Percentiles rank a stretch among this genome's conserved stretches.
These are phyloP conservation scores for Pichia sp. DNA, from an alignment of 1,139 yeast genomes.

Conservation along the genomic window DNA sequence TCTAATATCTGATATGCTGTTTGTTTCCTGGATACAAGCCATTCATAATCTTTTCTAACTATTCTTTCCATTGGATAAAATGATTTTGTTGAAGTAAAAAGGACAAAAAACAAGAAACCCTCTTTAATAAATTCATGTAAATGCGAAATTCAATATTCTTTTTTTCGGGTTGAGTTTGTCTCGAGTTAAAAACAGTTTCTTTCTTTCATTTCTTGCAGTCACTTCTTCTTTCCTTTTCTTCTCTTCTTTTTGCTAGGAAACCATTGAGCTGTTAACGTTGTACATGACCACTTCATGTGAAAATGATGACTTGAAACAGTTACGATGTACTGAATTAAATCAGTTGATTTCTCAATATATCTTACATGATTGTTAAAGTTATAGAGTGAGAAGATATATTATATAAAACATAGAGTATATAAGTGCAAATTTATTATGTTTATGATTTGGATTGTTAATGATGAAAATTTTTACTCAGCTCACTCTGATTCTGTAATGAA, in stretches of 20 bases:
- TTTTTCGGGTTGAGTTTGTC: background rate
- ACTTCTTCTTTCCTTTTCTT: background rate
- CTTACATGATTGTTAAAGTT: background rate
- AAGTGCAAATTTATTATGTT: background rate
- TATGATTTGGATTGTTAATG: slow-evolving; percentile 24
- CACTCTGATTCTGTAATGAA: slow-evolving; percentile 31
- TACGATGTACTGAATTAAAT: background rate
- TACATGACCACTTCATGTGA: background rate
- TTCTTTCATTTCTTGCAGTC: background rate
- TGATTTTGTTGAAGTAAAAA: background rate
- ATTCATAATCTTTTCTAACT: slow-evolving; percentile 18
- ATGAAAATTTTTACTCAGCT: slow-evolving; percentile 32
- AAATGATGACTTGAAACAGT: background rate
- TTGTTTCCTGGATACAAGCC: slow-evolving; percentile 19
- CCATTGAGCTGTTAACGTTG: background rate
- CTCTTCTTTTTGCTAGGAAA: background rate
- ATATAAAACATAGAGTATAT: background rate
- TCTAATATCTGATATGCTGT: slow-evolving; percentile 24
- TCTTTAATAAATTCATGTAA: background rate
- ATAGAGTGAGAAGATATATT: background rate
- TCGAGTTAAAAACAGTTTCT: background rate
- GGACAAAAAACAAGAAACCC: background rate
- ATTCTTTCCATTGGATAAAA: slow-evolving; percentile 7
- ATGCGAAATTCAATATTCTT: background rate
- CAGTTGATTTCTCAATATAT: background rate